phyloP scores from a whole-genome alignment of 805 yeast species.

The Candida cerambycidarum region DNA sequence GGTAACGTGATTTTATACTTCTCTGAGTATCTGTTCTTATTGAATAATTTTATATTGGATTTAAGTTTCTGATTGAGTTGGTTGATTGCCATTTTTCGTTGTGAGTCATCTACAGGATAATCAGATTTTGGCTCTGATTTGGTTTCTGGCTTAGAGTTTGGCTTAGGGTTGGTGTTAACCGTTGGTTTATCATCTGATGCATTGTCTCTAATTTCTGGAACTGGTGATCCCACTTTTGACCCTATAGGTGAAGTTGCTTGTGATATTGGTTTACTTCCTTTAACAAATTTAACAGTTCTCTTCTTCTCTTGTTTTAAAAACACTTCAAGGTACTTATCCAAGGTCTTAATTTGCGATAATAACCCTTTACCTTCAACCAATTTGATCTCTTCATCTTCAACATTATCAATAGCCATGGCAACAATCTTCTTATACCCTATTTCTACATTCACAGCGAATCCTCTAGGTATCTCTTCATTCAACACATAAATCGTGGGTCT shows the following conservation, averaged over 20 bases:
- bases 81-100: slow-evolving; percentile 21
- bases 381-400: slow-evolving; percentile 21
- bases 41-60: slow-evolving; percentile 25
- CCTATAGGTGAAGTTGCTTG: slow-evolving; percentile 7
- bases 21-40: slow-evolving; percentile 23
- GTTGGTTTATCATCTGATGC: not conserved
- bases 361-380: slow-evolving; percentile 52
- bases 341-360: slow-evolving; percentile 50
- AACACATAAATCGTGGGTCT: slow-evolving; percentile 55
- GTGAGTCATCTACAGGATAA: slow-evolving; percentile 2
- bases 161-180: too few relatives aligned
- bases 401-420: slow-evolving; percentile 8
- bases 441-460: slow-evolving; percentile 67
- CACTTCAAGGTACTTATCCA: slow-evolving; percentile 58
- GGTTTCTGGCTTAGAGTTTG: too few relatives aligned
- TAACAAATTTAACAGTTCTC: slow-evolving; percentile 62
- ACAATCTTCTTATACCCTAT: slow-evolving; percentile 53
- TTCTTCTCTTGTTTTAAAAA: slow-evolving; percentile 60
- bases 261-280: slow-evolving; percentile 17
- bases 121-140: not conserved
- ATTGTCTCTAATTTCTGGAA: too few relatives aligned
- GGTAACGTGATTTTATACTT: slow-evolving; percentile 36
- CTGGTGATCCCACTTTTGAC: not conserved
- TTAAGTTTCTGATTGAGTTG: slow-evolving; percentile 30
- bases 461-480: slow-evolving; percentile 69